Evolutionary conservation across 768 basidiomycete genomes (phyloP).

Genomic region (Suillus weaverae): DNA sequence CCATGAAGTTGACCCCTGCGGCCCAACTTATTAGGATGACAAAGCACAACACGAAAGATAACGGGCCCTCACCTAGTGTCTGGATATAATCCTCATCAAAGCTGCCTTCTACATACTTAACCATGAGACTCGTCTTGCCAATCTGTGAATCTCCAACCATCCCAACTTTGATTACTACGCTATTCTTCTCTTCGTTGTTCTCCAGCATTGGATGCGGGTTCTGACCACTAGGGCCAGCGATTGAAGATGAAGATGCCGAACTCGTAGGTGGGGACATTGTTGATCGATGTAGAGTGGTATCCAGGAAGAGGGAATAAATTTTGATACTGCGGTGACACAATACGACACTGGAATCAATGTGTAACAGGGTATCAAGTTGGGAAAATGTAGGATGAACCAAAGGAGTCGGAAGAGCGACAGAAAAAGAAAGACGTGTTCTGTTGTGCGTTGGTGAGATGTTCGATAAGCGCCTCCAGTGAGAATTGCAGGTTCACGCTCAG

Average conservation of each 20-base stretch:
- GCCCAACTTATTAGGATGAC: slow-evolving; percentile 12
- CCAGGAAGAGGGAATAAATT: slow-evolving; percentile 7
- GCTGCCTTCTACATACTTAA: slow-evolving; percentile 98
- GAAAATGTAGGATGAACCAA: slow-evolving; percentile 24
- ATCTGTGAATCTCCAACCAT: slow-evolving; percentile 99
- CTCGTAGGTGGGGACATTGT: slow-evolving; percentile 53
- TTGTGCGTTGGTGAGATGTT: slow-evolving; percentile 33
- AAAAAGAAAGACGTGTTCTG: slow-evolving; percentile 39
- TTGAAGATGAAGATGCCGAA: slow-evolving; percentile 43
- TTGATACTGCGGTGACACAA: slow-evolving; percentile 2
- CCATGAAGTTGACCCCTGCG: slow-evolving; percentile 97
- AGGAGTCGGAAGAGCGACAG: slow-evolving; percentile 34
- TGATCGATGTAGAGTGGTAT: slow-evolving; percentile 18
- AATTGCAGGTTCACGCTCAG: slow-evolving; percentile 33
- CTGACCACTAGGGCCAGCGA: slow-evolving; percentile 53
- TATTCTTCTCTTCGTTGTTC: slow-evolving; percentile 77
- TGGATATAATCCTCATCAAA: slow-evolving; percentile 99
- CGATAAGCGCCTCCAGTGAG: slow-evolving; percentile 36
- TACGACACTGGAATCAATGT: slow-evolving; percentile 7
- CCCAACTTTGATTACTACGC: slow-evolving; percentile 96
- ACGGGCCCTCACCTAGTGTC: slow-evolving; percentile 76
- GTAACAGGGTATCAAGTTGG: slow-evolving; percentile 27
- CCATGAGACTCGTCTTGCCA: slow-evolving; percentile 99
- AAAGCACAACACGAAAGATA: not conserved
- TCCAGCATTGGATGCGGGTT: slow-evolving; percentile 50